Percentiles rank a stretch among this genome's conserved stretches.
These are phyloP conservation scores for Mortierella sp. DNA, from an alignment of 371 early-diverging fungal species.

Conservation along the genomic window DNA sequence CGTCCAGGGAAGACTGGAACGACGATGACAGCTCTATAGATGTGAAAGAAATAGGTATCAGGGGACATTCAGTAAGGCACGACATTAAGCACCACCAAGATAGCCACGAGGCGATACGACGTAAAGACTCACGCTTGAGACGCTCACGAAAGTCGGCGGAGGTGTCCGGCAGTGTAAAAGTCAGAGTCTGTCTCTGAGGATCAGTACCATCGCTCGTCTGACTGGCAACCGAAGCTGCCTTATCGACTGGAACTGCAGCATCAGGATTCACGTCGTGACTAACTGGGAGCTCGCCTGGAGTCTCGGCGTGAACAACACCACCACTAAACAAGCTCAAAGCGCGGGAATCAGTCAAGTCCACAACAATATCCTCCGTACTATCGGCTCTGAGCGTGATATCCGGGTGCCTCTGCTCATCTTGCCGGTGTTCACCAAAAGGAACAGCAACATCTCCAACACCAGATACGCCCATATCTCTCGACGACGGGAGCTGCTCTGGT, in stretches of 20 bases:
- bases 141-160: background rate
- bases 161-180: background rate
- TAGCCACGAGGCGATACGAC: too few species aligned
- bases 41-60: background rate
- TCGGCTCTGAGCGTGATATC: background rate
- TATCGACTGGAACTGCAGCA: background rate
- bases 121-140: background rate
- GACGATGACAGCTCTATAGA: background rate
- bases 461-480: background rate
- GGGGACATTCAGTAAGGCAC: too few species aligned
- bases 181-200: background rate
- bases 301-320: background rate
- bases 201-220: background rate
- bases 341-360: background rate
- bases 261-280: background rate
- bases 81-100: too few species aligned
- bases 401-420: background rate
- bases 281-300: background rate
- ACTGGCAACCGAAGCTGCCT: background rate
- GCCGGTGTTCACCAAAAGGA: background rate
- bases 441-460: background rate
- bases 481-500: background rate
- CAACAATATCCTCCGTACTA: background rate
- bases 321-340: background rate
- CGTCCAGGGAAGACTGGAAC: conserved; percentile 11